These are phyloP conservation scores for Pseudogymnoascus sp. DNA, from an alignment of 2,329 filamentous ascomycete species.

Conservation along the genomic window DNA sequence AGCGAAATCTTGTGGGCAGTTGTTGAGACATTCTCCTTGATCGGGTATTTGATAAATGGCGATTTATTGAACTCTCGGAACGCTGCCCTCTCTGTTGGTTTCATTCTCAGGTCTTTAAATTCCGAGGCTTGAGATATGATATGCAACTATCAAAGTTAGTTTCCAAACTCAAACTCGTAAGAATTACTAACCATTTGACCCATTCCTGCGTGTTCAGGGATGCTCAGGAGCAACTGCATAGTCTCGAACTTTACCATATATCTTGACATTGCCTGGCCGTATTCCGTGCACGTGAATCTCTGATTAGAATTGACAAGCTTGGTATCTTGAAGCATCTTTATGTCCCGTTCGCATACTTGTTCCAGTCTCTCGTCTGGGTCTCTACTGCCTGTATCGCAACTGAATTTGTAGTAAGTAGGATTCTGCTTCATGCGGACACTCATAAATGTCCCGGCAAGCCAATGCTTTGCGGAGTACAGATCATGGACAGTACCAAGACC, in stretches of 20 bases:
- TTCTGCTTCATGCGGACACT: constrained; percentile 66
- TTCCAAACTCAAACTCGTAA: not conserved
- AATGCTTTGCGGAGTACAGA: constrained; percentile 57
- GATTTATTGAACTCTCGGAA: constrained; percentile 68
- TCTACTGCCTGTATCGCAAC: constrained; percentile 40
- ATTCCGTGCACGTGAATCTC: constrained; percentile 56
- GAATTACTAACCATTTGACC: constrained; percentile 57
- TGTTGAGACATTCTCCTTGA: constrained; percentile 58
- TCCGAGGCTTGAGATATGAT: constrained; percentile 60
- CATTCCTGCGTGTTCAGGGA: constrained; percentile 52
- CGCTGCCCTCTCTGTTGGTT: constrained; percentile 56
- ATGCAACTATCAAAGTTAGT: constrained; percentile 45
- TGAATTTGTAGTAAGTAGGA: constrained; percentile 60
- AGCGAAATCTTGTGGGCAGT: constrained; percentile 69
- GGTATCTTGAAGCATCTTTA: constrained; percentile 54
- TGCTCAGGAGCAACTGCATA: constrained; percentile 61
- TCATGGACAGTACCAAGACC: constrained; percentile 64
- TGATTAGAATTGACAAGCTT: constrained; percentile 45
- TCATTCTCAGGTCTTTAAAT: constrained; percentile 65
- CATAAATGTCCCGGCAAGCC: constrained; percentile 72
- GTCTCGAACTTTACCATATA: constrained; percentile 76
- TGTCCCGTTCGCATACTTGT: constrained; percentile 61
- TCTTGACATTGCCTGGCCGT: constrained; percentile 72
- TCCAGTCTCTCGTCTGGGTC: constrained; percentile 57
- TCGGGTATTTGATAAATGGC: constrained; percentile 58